phyloP scores from a whole-genome alignment of 1,139 yeast species.

The Taphrina flavorubra region DNA sequence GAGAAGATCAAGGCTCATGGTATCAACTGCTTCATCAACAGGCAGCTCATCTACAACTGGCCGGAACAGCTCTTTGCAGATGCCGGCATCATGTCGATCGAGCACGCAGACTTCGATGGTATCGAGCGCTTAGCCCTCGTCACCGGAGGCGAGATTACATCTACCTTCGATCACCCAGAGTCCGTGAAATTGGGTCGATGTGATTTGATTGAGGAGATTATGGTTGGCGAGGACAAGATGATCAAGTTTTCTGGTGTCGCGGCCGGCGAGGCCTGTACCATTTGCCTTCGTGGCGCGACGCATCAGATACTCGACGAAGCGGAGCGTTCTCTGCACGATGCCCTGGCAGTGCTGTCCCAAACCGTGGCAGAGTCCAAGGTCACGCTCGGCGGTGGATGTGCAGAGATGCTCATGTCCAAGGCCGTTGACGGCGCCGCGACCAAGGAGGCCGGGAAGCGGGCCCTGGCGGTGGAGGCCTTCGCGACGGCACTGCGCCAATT shows the following conservation, averaged over 20 bases:
- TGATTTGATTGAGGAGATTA: constrained; percentile 84
- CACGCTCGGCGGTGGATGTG: constrained; percentile 96
- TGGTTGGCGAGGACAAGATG: constrained; percentile 83
- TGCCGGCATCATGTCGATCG: constrained; percentile 84
- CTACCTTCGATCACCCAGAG: constrained; percentile 93
- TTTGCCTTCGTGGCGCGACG: constrained; percentile 92
- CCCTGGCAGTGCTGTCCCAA: constrained; percentile 91
- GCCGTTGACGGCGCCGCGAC: constrained; percentile 97
- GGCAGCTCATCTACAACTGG: constrained; percentile 96
- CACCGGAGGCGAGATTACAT: constrained; percentile 97
- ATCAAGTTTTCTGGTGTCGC: constrained; percentile 93
- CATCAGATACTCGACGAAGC: constrained; percentile 96
- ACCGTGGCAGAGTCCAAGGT: constrained; percentile 95
- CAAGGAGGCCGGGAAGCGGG: constrained; percentile 89
- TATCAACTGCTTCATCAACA: constrained; percentile 87
- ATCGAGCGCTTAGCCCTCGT: constrained; percentile 94
- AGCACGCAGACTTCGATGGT: constrained; percentile 98
- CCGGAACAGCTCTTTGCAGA: constrained; percentile 96
- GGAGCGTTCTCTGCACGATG: constrained; percentile 96
- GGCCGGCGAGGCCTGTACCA: constrained; percentile 95
- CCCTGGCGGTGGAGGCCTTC: constrained; percentile 92
- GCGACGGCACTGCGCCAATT: constrained; percentile 92
- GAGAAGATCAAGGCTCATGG: constrained; percentile 83
- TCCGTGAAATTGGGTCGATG: constrained; percentile 85
- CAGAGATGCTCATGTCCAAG: constrained; percentile 97